Evolutionary conservation across 768 basidiomycete species (phyloP), one percentile per base, ranked within the genome.

Genomic region (Hygrocybe punicea): DNA sequence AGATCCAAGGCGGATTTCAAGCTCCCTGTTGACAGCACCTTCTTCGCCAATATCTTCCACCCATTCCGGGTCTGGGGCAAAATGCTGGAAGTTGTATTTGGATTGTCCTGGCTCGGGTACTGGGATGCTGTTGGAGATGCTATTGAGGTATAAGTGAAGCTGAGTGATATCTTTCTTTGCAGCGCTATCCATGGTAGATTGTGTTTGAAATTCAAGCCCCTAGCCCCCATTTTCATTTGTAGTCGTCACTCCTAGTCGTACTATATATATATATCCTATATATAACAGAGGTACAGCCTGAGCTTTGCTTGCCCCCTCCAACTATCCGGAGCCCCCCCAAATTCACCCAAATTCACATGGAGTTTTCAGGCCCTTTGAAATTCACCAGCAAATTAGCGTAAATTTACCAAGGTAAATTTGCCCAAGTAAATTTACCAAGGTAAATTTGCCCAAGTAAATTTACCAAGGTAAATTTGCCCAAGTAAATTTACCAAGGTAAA

Each of bases 11-110:
- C 14, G 14, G 21, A 56, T 35, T 44, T 56, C 55, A 37, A 56
- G 55, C 35, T 47, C 24, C 16, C 51, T 17, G 33, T 57, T 57
- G 16, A 45, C 56, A 37, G 56, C 56, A 19, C 49, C 51, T 52
- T 57, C 56, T 40, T 37, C 49, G 37, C 51, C 51, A 50, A 52
- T 23, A 10, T 57, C 56, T 25, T 36, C 34, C 14, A 57, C 36
- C 56, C 48, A 57, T 40, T 57, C 56, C 16, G 11, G 40, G 37
- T 36, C 25, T n/a, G 36, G 55, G 19, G 14, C n/a, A 48, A 56
- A 56, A 37, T 39, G 23, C 13, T 37, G 40, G 23, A 55, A 45
- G 13, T 45, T 19, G 19, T 55, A 23, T 21, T 7, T 29, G 46
- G 46, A 48, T 13, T 24, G 14, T 29, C 19, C 23, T 51, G 23